Evolutionary conservation across 1,284 basidiomycete species (phyloP), one percentile per base, ranked within the genome.

Genomic region (Tausonia pullulans): DNA sequence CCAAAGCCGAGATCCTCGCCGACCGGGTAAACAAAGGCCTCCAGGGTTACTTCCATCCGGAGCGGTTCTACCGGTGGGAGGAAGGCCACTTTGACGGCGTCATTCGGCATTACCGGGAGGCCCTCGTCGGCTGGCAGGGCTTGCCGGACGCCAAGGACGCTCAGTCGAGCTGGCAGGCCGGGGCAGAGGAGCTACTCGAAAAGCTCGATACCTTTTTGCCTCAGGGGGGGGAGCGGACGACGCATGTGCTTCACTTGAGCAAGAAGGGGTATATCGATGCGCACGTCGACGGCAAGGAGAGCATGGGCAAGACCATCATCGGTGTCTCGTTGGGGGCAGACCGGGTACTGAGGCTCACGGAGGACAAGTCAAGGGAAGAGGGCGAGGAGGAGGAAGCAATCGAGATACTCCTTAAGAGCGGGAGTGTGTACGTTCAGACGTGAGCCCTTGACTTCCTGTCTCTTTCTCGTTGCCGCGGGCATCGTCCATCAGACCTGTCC

Each of bases 381-480:
- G 4, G 45, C 5, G 60, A 51, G n/a, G 45, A 64, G 40, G 50
- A 43, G 9, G 63, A 60, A n/a, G 50, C 7, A 1, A 54, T 64
- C 16, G 63, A 64, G 8, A 45, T 64, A 13, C 27, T 64, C 8
- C 43, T 64, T 6, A 49, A 48, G 6, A 64, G 63, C 55, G 63
- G 63, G 48, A 64, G 63, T 60, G 63, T 64, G 5, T 64, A 64
- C 40, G 52, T 64, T 8, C 63, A 64, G 51, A 53, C 50, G 63
- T 64, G 61, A 62, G 61, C 56, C 11, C 10, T 27, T 43, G 43
- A 58, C 56, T 45, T n/a, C 4, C n/a, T 49, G 9, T 49, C n/a
- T 41, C 2, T 51, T 50, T 60, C 48, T 55, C 43, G 44, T 49
- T n/a, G 5, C 27, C 27, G 27, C 27, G 27, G 27, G 27, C 27